phyloP scores from a whole-genome alignment of 2,329 filamentous ascomycete genomes.

The Cladosporium sp. region DNA sequence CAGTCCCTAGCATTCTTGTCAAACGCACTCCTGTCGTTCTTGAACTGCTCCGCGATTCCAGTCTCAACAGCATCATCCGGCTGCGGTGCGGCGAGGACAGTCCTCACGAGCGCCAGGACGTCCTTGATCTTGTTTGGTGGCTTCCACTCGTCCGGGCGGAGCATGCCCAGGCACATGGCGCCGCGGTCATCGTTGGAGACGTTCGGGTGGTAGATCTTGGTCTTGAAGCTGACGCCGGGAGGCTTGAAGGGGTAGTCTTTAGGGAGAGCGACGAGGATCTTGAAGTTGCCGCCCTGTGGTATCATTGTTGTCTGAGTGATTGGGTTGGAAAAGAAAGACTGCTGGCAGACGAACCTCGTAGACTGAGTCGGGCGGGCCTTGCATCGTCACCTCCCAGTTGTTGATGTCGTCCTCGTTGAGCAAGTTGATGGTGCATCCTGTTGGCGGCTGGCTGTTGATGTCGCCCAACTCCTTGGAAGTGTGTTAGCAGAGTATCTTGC shows the following conservation, averaged over 20 bases:
- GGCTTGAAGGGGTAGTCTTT: slow-evolving; percentile 87
- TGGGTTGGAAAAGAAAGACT: slow-evolving; percentile 12
- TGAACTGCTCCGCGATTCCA: slow-evolving; percentile 80
- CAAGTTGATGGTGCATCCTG: slow-evolving; percentile 54
- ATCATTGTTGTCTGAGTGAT: slow-evolving; percentile 11
- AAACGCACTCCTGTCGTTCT: slow-evolving; percentile 62
- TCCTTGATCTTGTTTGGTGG: slow-evolving; percentile 71
- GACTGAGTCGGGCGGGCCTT: slow-evolving; percentile 60
- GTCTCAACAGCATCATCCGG: slow-evolving; percentile 86
- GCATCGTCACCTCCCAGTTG: slow-evolving; percentile 64
- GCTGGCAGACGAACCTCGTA: slow-evolving; percentile 52
- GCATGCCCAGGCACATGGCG: slow-evolving; percentile 78
- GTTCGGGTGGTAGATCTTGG: slow-evolving; percentile 95
- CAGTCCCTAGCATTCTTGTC: slow-evolving; percentile 72
- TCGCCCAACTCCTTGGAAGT: slow-evolving; percentile 57
- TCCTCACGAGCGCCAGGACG: slow-evolving; percentile 72
- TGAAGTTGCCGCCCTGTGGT: slow-evolving; percentile 65
- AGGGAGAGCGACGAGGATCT: slow-evolving; percentile 68
- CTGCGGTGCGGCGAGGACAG: slow-evolving; percentile 74
- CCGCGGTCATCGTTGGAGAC: slow-evolving; percentile 82
- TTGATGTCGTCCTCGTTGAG: slow-evolving; percentile 62
- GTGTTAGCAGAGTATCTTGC: slow-evolving; percentile 12
- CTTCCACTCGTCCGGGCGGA: slow-evolving; percentile 89
- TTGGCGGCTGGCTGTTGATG: slow-evolving; percentile 51
- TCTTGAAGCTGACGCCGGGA: slow-evolving; percentile 72